Evolutionary conservation across 2,329 filamentous ascomycete genomes (phyloP).

Genomic region (Drechslera avenae): DNA sequence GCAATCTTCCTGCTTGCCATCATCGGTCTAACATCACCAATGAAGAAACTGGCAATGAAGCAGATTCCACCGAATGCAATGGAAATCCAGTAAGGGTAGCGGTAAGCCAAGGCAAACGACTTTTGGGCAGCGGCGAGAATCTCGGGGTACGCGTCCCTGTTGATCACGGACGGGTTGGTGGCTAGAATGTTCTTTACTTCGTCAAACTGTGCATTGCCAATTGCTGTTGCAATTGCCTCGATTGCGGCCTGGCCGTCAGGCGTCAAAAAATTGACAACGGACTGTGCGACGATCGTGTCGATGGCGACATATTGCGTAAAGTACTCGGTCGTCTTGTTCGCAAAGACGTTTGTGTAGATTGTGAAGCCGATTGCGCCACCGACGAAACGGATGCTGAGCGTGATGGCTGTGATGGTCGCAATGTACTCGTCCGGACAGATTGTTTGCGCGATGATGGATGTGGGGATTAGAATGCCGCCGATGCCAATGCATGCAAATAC

Average conservation of each 20-base stretch:
- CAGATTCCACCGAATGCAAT: slow-evolving; percentile 65
- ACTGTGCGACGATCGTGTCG: slow-evolving; percentile 55
- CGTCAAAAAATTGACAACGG: slow-evolving; percentile 49
- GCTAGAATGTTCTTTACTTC: slow-evolving; percentile 56
- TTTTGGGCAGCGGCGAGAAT: slow-evolving; percentile 62
- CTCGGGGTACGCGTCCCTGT: slow-evolving; percentile 41
- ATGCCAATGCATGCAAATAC: slow-evolving; percentile 67
- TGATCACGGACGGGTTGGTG: slow-evolving; percentile 51
- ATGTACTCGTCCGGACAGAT: slow-evolving; percentile 73
- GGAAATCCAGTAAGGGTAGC: slow-evolving; percentile 65
- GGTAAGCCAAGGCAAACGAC: slow-evolving; percentile 64
- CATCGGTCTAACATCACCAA: slow-evolving; percentile 59
- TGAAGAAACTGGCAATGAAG: slow-evolving; percentile 62
- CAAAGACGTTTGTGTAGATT: slow-evolving; percentile 50
- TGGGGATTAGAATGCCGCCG: slow-evolving; percentile 70
- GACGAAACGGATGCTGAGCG: slow-evolving; percentile 70
- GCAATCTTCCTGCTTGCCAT: slow-evolving; percentile 28
- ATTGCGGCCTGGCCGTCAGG: slow-evolving; percentile 56
- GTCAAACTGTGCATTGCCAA: slow-evolving; percentile 39
- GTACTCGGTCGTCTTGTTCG: slow-evolving; percentile 28
- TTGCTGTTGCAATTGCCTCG: slow-evolving; percentile 51
- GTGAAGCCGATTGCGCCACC: slow-evolving; percentile 69
- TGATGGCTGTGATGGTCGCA: slow-evolving; percentile 70
- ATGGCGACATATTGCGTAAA: slow-evolving; percentile 31
- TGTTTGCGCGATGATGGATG: slow-evolving; percentile 70